A percentile compares a stretch with the other conserved stretches of the same genome.
Conservation (phyloP, 2,329 filamentous ascomycete species). For the Beauveria asiatica region DNA sequence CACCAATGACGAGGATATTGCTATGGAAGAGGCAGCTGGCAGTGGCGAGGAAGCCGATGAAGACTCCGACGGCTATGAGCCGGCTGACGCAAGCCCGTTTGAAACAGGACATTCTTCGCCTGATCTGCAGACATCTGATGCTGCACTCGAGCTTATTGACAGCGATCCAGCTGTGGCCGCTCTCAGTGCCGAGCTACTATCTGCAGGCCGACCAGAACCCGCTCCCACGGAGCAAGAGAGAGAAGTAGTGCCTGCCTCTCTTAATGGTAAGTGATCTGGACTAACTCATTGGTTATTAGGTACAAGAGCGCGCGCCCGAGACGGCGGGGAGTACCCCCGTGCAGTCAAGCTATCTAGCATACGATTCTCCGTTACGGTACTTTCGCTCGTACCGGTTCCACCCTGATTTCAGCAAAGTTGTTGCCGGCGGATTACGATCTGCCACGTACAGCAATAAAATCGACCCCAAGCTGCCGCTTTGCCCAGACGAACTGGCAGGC, state of each 20-base stretch:
- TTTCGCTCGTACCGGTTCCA: slow-evolving; percentile 92
- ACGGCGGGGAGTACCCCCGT: neutral
- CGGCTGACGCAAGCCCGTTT: slow-evolving; percentile 33
- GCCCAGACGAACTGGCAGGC: slow-evolving; percentile 64
- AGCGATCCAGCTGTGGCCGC: slow-evolving; percentile 2
- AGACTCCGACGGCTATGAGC: slow-evolving; percentile 47
- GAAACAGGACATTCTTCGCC: slow-evolving; percentile 12
- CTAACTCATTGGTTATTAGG: neutral
- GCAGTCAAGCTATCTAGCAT: slow-evolving; percentile 41
- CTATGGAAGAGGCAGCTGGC: slow-evolving; percentile 12
- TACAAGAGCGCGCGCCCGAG: neutral
- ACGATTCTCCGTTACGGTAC: slow-evolving; percentile 71
- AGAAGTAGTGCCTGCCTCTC: slow-evolving; percentile 30
- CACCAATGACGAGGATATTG: slow-evolving; percentile 11
- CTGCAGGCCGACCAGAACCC: slow-evolving; percentile 19
- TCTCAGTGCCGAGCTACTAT: slow-evolving; percentile 20
- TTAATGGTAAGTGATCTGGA: neutral
- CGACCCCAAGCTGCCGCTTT: slow-evolving; percentile 64
- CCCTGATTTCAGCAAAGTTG: slow-evolving; percentile 59
- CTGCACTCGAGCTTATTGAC: neutral
- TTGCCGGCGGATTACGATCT: slow-evolving; percentile 73
- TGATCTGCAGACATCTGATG: neutral
- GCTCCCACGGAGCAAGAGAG: slow-evolving; percentile 20
- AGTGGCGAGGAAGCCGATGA: slow-evolving; percentile 15
- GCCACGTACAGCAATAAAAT: slow-evolving; percentile 92